Evolutionary conservation across 208 protist genomes (phyloP).

Genomic region (Phytomonas serpens): DNA sequence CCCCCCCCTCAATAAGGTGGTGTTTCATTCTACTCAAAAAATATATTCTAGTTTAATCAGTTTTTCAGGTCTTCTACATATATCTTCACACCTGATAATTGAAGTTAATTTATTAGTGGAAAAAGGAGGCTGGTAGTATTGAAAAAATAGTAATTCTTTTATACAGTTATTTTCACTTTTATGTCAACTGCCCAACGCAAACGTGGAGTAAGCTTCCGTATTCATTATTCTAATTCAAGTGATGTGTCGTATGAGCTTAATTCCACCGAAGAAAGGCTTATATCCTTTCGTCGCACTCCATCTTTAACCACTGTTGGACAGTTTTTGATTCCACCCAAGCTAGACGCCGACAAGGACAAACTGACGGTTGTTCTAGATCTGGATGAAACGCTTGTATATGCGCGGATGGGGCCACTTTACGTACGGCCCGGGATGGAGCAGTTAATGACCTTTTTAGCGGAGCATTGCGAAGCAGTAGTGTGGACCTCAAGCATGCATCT

Average conservation of each 20-base stretch:
- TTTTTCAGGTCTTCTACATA: not conserved
- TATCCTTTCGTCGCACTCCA: constrained; percentile 29
- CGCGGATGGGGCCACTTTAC: constrained; percentile 78
- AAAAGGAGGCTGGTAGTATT: constrained; percentile 2
- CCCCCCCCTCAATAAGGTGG: not conserved
- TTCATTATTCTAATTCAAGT: constrained; percentile 19
- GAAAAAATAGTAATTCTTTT: constrained; percentile 7
- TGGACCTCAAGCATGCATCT: constrained; percentile 78
- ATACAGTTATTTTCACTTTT: not conserved
- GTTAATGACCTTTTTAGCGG: constrained; percentile 67
- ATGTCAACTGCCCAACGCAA: constrained; percentile 28
- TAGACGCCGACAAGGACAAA: constrained; percentile 23
- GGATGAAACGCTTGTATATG: constrained; percentile 89
- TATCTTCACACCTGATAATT: not conserved
- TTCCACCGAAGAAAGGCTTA: constrained; percentile 10
- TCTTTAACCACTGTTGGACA: constrained; percentile 19
- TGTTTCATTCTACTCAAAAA: constrained; percentile 2
- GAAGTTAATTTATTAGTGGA: not conserved
- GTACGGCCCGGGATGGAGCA: constrained; percentile 75
- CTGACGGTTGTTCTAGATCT: constrained; percentile 89
- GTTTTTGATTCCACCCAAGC: constrained; percentile 59
- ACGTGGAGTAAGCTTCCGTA: constrained; percentile 43
- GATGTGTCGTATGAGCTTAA: constrained; percentile 13
- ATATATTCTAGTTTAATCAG: not conserved
- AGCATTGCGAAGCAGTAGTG: constrained; percentile 78